Percentiles rank a stretch among this genome's conserved stretches.
Conservation (phyloP, 192 early-diverging fungal genomes). For the Anaeromyces robustus region DNA sequence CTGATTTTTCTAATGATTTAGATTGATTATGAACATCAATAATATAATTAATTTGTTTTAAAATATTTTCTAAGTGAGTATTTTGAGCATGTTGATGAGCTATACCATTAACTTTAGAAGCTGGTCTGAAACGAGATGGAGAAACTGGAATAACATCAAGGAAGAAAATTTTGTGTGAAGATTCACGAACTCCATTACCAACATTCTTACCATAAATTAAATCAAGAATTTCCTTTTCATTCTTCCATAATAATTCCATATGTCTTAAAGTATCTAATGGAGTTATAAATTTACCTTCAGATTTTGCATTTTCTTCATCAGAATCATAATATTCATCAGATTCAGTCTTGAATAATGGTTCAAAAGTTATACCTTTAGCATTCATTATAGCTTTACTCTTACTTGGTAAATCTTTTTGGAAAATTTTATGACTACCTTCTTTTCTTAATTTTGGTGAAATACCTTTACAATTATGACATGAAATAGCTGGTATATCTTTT, state of each 20-base stretch:
- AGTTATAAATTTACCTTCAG: conserved; percentile 28
- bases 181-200: conserved; percentile 18
- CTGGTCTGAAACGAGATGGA: conserved; percentile 85
- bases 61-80: conserved; percentile 63
- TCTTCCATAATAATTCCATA: conserved; percentile 57
- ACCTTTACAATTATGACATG: conserved; percentile 50
- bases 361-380: conserved; percentile 24
- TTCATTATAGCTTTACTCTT: conserved; percentile 49
- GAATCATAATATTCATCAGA: conserved; percentile 1
- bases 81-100: conserved; percentile 93
- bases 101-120: conserved; percentile 77
- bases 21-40: conserved; percentile 29
- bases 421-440: conserved; percentile 72
- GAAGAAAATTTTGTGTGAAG: conserved; percentile 75
- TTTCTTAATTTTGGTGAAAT: conserved; percentile 55
- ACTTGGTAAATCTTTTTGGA: conserved; percentile 50
- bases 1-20: conserved; percentile 6
- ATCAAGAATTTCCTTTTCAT: conserved; percentile 56
- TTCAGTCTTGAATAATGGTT: background rate
- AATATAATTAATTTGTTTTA: conserved; percentile 61
- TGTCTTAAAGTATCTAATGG: conserved; percentile 66
- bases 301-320: background rate
- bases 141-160: conserved; percentile 78
- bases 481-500: conserved; percentile 18
- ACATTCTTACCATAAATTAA: conserved; percentile 56